Conservation (phyloP, 2,329 filamentous ascomycete genomes). For the Shiraia sp. region DNA sequence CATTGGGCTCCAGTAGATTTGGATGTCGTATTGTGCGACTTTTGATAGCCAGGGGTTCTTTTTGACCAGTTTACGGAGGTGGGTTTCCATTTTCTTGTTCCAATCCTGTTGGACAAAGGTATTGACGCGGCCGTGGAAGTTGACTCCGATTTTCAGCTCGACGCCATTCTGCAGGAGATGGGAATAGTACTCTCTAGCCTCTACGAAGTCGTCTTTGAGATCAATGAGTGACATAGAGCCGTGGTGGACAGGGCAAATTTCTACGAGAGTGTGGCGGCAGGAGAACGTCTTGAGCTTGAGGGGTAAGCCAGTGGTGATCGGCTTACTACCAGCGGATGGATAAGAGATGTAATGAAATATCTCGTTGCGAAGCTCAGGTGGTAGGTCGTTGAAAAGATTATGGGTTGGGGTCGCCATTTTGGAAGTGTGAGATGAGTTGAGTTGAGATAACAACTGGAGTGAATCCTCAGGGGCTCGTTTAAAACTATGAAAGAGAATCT, state of each 20-base stretch:
- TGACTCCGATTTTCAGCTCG: conserved; percentile 23
- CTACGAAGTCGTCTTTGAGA: conserved; percentile 21
- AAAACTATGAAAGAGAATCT: not conserved
- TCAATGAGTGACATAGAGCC: conserved; percentile 26
- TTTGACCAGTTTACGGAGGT: conserved; percentile 29
- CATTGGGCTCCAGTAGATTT: conserved; percentile 27
- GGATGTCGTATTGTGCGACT: conserved; percentile 26
- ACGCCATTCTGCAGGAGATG: conserved; percentile 25
- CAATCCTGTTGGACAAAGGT: conserved; percentile 33
- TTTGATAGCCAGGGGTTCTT: conserved; percentile 29
- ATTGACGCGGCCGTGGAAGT: conserved; percentile 31
- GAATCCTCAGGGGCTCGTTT: not conserved
- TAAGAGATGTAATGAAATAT: conserved; percentile 30
- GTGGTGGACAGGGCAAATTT: conserved; percentile 26
- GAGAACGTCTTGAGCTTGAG: conserved; percentile 26
- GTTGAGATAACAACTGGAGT: too few species aligned
- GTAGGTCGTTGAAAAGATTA: conserved; percentile 27
- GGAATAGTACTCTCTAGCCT: conserved; percentile 31
- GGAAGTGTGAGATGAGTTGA: not conserved
- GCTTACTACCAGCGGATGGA: not conserved
- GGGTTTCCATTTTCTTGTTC: conserved; percentile 25
- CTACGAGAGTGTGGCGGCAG: conserved; percentile 29
- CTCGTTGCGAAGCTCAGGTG: conserved; percentile 36
- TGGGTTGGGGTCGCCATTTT: conserved; percentile 8
- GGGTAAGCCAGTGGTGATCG: conserved; percentile 19